Conservation (phyloP, 805 yeast genomes). For the Soucietia sequanensis region DNA sequence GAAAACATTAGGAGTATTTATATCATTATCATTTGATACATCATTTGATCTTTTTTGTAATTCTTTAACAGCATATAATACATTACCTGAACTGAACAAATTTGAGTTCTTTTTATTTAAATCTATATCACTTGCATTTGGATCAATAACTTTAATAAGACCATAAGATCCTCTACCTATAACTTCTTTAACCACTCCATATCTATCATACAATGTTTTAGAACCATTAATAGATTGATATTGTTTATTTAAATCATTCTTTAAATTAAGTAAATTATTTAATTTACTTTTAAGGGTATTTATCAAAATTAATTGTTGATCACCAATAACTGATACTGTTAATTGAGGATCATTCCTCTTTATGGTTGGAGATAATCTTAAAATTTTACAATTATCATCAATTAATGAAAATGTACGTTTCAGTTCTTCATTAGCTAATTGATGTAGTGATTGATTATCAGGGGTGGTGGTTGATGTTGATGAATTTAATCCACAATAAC, state of each 20-base stretch:
- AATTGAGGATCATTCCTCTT: conserved; percentile 13
- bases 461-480: conserved; percentile 8
- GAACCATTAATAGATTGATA: conserved; percentile 9
- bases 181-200: conserved; percentile 32
- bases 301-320: conserved; percentile 24
- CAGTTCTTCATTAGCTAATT: conserved; percentile 33
- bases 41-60: conserved; percentile 17
- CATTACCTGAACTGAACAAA: conserved; percentile 2
- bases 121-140: conserved; percentile 6
- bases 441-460: conserved; percentile 12
- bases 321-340: conserved; percentile 27
- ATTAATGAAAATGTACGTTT: conserved; percentile 30
- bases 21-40: conserved; percentile 5
- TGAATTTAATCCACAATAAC: conserved; percentile 32
- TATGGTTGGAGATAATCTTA: conserved; percentile 20
- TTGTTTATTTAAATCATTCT: conserved; percentile 4
- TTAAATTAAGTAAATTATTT: conserved; percentile 9
- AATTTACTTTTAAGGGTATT: conserved; percentile 18
- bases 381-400: conserved; percentile 18
- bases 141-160: conserved; percentile 31
- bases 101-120: background rate
- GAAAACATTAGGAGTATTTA: too few relatives aligned
- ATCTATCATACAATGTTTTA: conserved; percentile 30
- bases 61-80: conserved; percentile 35
- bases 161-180: conserved; percentile 42